These are phyloP conservation scores for Septoria linicola DNA, from an alignment of 2,329 filamentous ascomycete species.

Conservation along the genomic window DNA sequence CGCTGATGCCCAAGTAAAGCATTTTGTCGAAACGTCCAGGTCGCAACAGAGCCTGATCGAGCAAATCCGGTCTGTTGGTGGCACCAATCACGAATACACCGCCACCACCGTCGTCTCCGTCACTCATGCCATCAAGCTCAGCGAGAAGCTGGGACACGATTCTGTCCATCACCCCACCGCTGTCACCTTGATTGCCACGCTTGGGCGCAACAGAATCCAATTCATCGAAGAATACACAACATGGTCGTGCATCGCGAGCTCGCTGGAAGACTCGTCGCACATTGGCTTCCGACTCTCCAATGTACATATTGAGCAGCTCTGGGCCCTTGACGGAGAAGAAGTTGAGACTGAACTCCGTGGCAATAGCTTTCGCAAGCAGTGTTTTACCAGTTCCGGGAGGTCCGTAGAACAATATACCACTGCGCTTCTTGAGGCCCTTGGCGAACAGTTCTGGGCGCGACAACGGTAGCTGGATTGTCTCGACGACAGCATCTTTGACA, in stretches of 20 bases:
- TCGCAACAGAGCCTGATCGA: slow-evolving; percentile 84
- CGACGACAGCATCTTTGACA: slow-evolving; percentile 94
- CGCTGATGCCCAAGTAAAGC: slow-evolving; percentile 93
- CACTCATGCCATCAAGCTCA: slow-evolving; percentile 96
- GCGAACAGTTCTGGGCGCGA: slow-evolving; percentile 91
- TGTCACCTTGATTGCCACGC: slow-evolving; percentile 94
- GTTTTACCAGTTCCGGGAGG: slow-evolving; percentile 91
- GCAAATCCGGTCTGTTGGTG: slow-evolving; percentile 88
- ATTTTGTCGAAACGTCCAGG: slow-evolving; percentile 97
- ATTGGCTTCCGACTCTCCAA: slow-evolving; percentile 90
- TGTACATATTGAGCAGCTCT: slow-evolving; percentile 93
- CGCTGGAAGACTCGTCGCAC: slow-evolving; percentile 86
- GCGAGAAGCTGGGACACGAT: slow-evolving; percentile 94
- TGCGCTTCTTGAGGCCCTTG: slow-evolving; percentile 97
- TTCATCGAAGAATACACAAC: slow-evolving; percentile 92
- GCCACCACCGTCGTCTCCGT: slow-evolving; percentile 74
- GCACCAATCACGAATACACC: slow-evolving; percentile 97
- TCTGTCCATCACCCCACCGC: slow-evolving; percentile 95
- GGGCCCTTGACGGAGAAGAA: slow-evolving; percentile 94
- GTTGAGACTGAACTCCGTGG: slow-evolving; percentile 89
- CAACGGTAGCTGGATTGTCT: slow-evolving; percentile 91
- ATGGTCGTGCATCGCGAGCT: slow-evolving; percentile 79
- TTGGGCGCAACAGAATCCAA: slow-evolving; percentile 93
- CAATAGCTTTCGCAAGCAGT: slow-evolving; percentile 87
- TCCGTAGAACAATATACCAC: slow-evolving; percentile 87